Percentiles rank a stretch among this genome's conserved stretches.
Evolutionary conservation across 805 yeast species (phyloP).

Genomic region (Saccharomycopsis fermentans): DNA sequence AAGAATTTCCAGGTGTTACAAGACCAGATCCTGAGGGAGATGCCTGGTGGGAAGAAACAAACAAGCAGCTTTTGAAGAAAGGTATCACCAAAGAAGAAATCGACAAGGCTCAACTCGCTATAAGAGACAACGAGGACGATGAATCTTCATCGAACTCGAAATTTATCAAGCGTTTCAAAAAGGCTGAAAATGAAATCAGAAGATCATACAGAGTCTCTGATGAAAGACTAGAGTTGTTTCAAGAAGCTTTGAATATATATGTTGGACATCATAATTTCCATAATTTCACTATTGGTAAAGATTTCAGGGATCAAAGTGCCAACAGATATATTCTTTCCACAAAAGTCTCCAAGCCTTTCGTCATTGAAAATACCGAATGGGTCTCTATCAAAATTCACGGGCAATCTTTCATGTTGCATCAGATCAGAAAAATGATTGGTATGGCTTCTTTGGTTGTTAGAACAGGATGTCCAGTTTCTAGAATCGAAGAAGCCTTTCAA

Average conservation of each 20-base stretch:
- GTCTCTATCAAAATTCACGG: slow-evolving; percentile 93
- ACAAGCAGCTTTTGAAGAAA: slow-evolving; percentile 26
- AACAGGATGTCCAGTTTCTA: slow-evolving; percentile 69
- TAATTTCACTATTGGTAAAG: slow-evolving; percentile 76
- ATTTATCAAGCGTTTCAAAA: slow-evolving; percentile 43
- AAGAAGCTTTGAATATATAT: slow-evolving; percentile 61
- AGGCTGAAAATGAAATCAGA: slow-evolving; percentile 56
- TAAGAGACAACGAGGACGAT: slow-evolving; percentile 19
- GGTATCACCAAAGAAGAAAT: slow-evolving; percentile 35
- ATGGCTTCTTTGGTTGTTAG: slow-evolving; percentile 83
- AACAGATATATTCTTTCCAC: slow-evolving; percentile 72
- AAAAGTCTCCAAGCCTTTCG: slow-evolving; percentile 77
- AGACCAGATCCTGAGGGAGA: slow-evolving; percentile 59
- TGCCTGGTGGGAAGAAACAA: slow-evolving; percentile 58
- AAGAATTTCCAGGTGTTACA: slow-evolving; percentile 46
- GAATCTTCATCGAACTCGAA: slow-evolving; percentile 29
- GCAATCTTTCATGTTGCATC: slow-evolving; percentile 96
- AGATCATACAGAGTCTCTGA: slow-evolving; percentile 56
- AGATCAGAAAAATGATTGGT: slow-evolving; percentile 95
- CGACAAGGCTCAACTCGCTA: slow-evolving; percentile 13
- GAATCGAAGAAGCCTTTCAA: slow-evolving; percentile 71
- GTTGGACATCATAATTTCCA: slow-evolving; percentile 90
- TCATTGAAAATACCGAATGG: slow-evolving; percentile 94
- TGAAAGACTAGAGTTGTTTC: slow-evolving; percentile 51
- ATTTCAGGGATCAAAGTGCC: slow-evolving; percentile 77